Evolutionary conservation across 202 grass and related monocot species (phyloP).

Genomic region (Carex arenaria): DNA sequence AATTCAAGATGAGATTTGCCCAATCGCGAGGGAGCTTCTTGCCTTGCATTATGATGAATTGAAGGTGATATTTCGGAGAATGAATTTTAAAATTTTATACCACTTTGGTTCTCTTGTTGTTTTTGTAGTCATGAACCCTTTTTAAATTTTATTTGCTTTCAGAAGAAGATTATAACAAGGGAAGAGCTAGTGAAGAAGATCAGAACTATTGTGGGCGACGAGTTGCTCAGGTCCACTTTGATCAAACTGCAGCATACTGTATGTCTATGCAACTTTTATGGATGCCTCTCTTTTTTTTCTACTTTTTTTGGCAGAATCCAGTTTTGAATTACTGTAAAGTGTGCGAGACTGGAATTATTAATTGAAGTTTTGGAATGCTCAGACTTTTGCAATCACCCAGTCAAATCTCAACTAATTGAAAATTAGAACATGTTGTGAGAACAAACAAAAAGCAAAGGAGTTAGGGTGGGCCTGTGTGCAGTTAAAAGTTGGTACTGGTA

Average conservation of each 20-base stretch:
- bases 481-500: background rate
- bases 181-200: constrained; percentile 64
- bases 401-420: background rate
- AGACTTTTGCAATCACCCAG: background rate
- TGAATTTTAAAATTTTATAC: background rate
- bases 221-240: constrained; percentile 46
- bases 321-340: background rate
- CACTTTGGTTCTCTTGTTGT: background rate
- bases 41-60: constrained; percentile 60
- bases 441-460: background rate
- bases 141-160: constrained; percentile 5
- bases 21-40: constrained; percentile 52
- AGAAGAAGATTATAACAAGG: constrained; percentile 58
- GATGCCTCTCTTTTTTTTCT: background rate
- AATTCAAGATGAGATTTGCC: constrained; percentile 52
- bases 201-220: constrained; percentile 48
- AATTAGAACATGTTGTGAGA: background rate
- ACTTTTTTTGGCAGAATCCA: background rate
- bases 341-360: background rate
- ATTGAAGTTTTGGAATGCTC: background rate
- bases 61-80: constrained; percentile 34
- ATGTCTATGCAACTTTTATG: constrained; percentile 24
- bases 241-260: constrained; percentile 43
- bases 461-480: background rate
- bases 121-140: background rate